These are phyloP conservation scores for Aspergillus sp. DNA, from an alignment of 2,329 filamentous ascomycete genomes.

Conservation along the genomic window DNA sequence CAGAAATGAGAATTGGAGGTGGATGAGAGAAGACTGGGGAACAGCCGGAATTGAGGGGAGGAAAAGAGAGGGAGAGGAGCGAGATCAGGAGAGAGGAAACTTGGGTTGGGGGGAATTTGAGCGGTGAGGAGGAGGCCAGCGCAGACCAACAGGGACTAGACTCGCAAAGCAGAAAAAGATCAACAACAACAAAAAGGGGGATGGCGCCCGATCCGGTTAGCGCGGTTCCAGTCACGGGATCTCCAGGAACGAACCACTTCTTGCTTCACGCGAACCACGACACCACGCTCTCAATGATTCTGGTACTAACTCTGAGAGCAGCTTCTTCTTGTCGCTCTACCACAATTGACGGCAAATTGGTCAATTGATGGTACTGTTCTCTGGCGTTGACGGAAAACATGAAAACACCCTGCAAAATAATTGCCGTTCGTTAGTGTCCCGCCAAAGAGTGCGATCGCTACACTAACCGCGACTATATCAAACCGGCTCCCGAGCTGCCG, in stretches of 20 bases:
- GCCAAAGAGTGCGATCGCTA: no score
- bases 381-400: no score
- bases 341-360: no score
- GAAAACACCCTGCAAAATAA: no score
- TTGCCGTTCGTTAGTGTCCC: no score
- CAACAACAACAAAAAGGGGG: conserved; percentile 22
- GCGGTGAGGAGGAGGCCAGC: conserved; percentile 26
- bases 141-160: neutral
- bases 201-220: conserved; percentile 24
- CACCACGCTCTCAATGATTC: no score
- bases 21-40: conserved; percentile 15
- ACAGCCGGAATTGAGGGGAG: conserved; percentile 17
- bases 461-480: no score
- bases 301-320: no score
- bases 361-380: no score
- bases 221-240: conserved; percentile 25
- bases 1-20: conserved; percentile 6
- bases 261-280: conserved; percentile 6
- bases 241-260: conserved; percentile 29
- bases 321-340: no score
- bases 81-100: conserved; percentile 22
- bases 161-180: conserved; percentile 23
- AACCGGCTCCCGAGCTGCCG: no score
- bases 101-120: conserved; percentile 19
- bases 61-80: conserved; percentile 22